phyloP scores from a whole-genome alignment of 306 rosid species.

The Prunus mira region DNA sequence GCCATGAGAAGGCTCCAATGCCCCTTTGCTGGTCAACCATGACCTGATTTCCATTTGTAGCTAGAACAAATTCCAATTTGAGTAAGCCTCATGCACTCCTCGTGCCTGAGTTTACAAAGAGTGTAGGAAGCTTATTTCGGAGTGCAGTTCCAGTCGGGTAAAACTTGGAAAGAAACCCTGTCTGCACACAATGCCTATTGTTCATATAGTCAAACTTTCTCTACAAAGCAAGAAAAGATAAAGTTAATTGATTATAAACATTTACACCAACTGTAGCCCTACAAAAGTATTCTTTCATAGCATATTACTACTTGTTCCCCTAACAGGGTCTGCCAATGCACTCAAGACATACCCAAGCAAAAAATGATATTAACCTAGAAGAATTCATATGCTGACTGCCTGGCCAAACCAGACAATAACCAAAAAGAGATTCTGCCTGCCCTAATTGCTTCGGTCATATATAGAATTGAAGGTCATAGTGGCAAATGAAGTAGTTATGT shows the following conservation, averaged over 20 bases:
- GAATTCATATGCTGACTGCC: background rate
- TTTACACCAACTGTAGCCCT: background rate
- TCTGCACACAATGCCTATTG: background rate
- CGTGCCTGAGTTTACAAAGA: too few species aligned
- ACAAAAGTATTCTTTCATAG: background rate
- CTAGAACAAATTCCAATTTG: too few species aligned
- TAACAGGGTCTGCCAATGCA: background rate
- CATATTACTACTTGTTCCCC: background rate
- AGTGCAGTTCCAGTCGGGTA: background rate
- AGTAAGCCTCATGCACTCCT: too few species aligned
- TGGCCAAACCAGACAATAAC: background rate
- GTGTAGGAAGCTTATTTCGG: too few species aligned
- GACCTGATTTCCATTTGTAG: too few species aligned
- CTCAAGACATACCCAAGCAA: background rate
- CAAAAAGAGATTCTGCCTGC: conserved; percentile 1
- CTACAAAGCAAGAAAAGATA: background rate
- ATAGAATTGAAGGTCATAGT: conserved; percentile 74
- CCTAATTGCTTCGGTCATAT: conserved; percentile 51
- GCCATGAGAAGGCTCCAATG: background rate
- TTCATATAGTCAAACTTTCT: background rate
- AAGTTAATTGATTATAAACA: background rate
- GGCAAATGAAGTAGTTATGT: conserved; percentile 33
- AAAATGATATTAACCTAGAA: background rate
- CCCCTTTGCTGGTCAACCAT: too few species aligned
- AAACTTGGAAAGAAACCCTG: background rate